These are phyloP conservation scores for Platanthera zijinensis DNA, from an alignment of 106 monocot species.

Conservation along the genomic window DNA sequence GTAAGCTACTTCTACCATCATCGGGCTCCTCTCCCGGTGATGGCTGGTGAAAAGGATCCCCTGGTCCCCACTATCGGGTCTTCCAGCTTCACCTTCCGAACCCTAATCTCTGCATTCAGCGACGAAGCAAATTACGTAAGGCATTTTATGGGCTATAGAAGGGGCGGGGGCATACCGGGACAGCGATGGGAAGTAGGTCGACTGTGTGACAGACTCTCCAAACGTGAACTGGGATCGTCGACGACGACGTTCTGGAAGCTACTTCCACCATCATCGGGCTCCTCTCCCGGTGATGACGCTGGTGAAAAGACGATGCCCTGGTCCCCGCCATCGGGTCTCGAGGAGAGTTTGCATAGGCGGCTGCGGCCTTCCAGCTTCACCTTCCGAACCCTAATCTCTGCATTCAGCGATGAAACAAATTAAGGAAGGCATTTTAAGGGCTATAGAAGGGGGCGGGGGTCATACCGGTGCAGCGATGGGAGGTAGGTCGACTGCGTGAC, in stretches of 20 bases:
- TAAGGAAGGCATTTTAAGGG: neutral
- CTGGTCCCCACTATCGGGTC: neutral
- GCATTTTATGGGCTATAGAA: neutral
- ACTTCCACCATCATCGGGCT: constrained; percentile 1
- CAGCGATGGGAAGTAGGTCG: constrained; percentile 12
- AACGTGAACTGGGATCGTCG: constrained; percentile 52
- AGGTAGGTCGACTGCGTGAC: constrained; percentile 30
- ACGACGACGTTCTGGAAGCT: constrained; percentile 59
- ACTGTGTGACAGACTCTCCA: constrained; percentile 36
- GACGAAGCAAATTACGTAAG: neutral
- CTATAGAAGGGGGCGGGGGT: neutral
- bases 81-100: constrained; percentile 56
- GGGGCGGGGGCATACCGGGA: constrained; percentile 7
- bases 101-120: constrained; percentile 29
- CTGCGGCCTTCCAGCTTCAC: constrained; percentile 72
- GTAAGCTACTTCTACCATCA: constrained; percentile 19
- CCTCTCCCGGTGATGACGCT: constrained; percentile 13
- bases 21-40: neutral
- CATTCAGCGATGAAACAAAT: neutral
- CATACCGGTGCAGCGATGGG: constrained; percentile 4
- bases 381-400: constrained; percentile 48
- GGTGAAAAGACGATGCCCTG: constrained; percentile 12
- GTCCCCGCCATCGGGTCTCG: constrained; percentile 1
- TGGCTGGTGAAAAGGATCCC: constrained; percentile 23
- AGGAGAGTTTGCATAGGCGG: constrained; percentile 79